Conservation (phyloP, 306 rosid species). For the Cicer judaicum region DNA sequence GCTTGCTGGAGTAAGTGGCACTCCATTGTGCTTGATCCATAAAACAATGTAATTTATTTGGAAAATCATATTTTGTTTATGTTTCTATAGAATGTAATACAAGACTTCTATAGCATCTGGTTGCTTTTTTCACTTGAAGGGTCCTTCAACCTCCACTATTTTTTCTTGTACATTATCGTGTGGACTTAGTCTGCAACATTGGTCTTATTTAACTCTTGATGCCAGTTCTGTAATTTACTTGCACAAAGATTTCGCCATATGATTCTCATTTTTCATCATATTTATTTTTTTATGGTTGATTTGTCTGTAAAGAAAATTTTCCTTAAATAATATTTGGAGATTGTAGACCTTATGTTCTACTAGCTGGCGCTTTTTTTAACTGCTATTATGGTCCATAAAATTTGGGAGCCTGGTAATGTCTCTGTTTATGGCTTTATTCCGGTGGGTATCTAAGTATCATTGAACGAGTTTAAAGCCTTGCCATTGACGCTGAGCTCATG, state of each 20-base stretch:
- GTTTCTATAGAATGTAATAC: background rate
- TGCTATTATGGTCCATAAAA: slow-evolving; percentile 1
- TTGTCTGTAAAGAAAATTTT: background rate
- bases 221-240: slow-evolving; percentile 21
- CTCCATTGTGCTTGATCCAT: slow-evolving; percentile 30
- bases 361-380: background rate
- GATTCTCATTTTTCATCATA: background rate
- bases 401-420: background rate
- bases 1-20: slow-evolving; percentile 70
- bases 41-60: slow-evolving; percentile 18
- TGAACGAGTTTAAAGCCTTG: background rate
- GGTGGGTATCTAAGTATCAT: background rate
- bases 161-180: slow-evolving; percentile 20
- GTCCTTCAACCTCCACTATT: slow-evolving; percentile 34
- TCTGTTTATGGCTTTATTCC: background rate
- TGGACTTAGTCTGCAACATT: slow-evolving; percentile 2
- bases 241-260: background rate
- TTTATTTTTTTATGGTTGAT: slow-evolving; percentile 6
- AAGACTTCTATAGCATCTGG: background rate
- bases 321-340: slow-evolving; percentile 8
- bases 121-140: background rate
- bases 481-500: background rate
- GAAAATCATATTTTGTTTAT: background rate
- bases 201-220: slow-evolving; percentile 8
- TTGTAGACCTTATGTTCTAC: slow-evolving; percentile 7